phyloP scores from a whole-genome alignment of 2,329 filamentous ascomycete species.

The Nigrospora sphaerica region DNA sequence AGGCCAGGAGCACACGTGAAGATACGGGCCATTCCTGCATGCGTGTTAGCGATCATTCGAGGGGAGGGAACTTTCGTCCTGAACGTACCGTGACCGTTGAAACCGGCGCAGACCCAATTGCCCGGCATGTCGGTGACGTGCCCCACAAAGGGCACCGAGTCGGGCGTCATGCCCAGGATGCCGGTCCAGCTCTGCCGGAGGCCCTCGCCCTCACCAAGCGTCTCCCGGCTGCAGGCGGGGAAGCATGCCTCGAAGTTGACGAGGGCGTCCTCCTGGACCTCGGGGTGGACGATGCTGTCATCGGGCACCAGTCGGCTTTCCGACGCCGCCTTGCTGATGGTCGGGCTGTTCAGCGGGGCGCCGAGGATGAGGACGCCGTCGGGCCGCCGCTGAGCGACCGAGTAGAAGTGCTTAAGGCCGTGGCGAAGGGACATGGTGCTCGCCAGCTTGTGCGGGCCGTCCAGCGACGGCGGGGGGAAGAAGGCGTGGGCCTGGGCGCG shows the following conservation, averaged over 20 bases:
- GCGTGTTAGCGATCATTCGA: too few species aligned
- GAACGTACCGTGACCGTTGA: too few species aligned
- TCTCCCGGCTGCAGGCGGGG: conserved; percentile 13
- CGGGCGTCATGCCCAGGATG: conserved; percentile 37
- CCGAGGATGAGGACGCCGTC: conserved; percentile 37
- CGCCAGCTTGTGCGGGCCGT: conserved; percentile 21
- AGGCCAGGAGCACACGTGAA: too few species aligned
- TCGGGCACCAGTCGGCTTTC: conserved; percentile 25
- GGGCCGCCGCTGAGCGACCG: conserved; percentile 34
- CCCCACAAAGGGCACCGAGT: conserved; percentile 39
- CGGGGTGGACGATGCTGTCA: conserved; percentile 29
- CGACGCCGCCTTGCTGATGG: conserved; percentile 21
- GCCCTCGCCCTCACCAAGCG: conserved; percentile 29
- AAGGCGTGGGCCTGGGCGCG: conserved; percentile 22
- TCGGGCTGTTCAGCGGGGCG: conserved; percentile 32
- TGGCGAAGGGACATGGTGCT: conserved; percentile 38
- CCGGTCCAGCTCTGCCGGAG: conserved; percentile 38
- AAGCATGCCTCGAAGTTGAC: conserved; percentile 26
- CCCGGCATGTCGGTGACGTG: conserved; percentile 29
- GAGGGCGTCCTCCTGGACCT: conserved; percentile 29
- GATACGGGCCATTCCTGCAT: too few species aligned
- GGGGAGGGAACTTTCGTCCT: too few species aligned
- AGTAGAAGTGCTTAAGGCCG: conserved; percentile 39
- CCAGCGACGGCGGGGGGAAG: conserved; percentile 29
- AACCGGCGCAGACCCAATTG: conserved; percentile 35